Conservation (phyloP, 2,329 filamentous ascomycete species). For the Lachnellula subtilissima region DNA sequence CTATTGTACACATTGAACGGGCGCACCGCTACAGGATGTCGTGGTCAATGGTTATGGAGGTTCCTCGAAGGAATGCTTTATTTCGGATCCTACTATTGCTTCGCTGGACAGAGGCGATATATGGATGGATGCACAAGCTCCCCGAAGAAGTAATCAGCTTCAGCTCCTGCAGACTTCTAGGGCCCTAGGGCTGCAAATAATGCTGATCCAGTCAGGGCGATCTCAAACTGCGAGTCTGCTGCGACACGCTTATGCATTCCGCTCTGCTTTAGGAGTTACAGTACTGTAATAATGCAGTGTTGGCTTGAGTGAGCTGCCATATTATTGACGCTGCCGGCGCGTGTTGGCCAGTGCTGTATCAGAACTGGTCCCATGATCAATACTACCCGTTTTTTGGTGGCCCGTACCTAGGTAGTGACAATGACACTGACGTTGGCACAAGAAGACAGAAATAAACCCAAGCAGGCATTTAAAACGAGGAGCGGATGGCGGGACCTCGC, state of each 20-base stretch:
- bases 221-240: constrained; percentile 9
- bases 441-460: background rate
- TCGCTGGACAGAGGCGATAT: background rate
- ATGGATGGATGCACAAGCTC: constrained; percentile 1
- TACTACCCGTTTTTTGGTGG: background rate
- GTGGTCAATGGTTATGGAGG: constrained; percentile 1
- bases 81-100: no score
- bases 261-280: constrained; percentile 14
- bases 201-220: constrained; percentile 3
- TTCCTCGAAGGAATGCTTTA: background rate
- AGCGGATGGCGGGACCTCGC: no score
- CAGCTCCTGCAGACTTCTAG: constrained; percentile 9
- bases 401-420: background rate
- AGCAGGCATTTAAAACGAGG: no score
- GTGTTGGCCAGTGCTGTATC: constrained; percentile 9
- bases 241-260: constrained; percentile 23
- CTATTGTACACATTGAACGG: background rate
- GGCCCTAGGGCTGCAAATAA: constrained; percentile 2
- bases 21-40: constrained; percentile 7
- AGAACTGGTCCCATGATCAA: constrained; percentile 22
- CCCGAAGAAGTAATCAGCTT: constrained; percentile 9
- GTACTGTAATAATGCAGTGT: constrained; percentile 11
- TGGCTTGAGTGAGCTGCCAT: constrained; percentile 11
- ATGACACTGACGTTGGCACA: background rate
- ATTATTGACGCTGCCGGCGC: constrained; percentile 5